These are phyloP conservation scores for Aspergillus ochraceus DNA, from an alignment of 2,329 filamentous ascomycete species.

Conservation along the genomic window DNA sequence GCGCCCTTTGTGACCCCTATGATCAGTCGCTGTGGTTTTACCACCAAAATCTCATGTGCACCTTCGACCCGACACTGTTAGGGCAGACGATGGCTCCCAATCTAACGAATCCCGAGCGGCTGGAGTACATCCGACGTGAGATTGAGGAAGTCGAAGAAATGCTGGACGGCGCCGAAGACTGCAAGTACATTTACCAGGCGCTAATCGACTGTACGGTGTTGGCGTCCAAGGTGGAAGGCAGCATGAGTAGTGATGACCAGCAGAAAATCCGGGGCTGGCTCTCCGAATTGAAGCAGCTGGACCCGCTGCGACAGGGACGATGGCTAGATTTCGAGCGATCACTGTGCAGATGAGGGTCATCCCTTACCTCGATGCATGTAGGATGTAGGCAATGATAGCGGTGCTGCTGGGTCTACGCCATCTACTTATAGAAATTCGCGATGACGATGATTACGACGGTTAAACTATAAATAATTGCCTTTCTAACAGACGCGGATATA, in stretches of 20 bases:
- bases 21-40: constrained; percentile 98
- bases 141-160: constrained; percentile 71
- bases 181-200: constrained; percentile 88
- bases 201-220: constrained; percentile 73
- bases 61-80: constrained; percentile 55
- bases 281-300: constrained; percentile 64
- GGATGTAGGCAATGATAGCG: not conserved
- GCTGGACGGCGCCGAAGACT: constrained; percentile 65
- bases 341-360: constrained; percentile 34
- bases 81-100: constrained; percentile 63
- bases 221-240: constrained; percentile 52
- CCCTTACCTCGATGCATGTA: constrained; percentile 13
- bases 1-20: constrained; percentile 83
- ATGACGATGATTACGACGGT: not conserved
- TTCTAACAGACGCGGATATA: not conserved
- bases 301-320: constrained; percentile 71
- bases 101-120: constrained; percentile 61
- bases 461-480: not conserved
- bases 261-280: constrained; percentile 60
- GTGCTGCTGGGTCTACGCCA: not conserved
- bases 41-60: constrained; percentile 80
- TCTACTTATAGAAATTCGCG: constrained; percentile 13
- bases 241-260: constrained; percentile 44
- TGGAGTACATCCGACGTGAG: constrained; percentile 67
- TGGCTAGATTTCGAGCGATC: constrained; percentile 68